Conservation (phyloP, 2,329 filamentous ascomycete genomes). For the Elsinoe arachidis region DNA sequence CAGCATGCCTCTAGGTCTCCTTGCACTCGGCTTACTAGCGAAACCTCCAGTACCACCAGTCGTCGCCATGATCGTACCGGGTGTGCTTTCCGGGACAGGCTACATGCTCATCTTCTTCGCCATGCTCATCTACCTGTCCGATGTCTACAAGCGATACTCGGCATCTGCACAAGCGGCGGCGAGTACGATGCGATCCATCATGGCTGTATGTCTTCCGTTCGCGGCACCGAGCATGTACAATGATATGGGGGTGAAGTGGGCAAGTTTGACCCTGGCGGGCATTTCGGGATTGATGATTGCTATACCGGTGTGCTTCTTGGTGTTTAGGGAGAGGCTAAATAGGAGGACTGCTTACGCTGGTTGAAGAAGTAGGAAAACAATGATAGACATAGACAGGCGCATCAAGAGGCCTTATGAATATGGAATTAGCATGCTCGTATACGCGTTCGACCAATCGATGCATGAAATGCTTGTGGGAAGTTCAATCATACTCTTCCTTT, state of each 20-base stretch:
- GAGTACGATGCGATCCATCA: not conserved
- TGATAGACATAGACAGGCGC: not conserved
- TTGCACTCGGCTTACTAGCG: not conserved
- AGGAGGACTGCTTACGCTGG: not conserved
- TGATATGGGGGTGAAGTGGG: not conserved
- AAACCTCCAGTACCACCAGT: not conserved
- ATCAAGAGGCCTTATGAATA: too few relatives aligned
- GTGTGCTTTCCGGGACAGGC: conserved; percentile 10
- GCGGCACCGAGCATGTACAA: not conserved
- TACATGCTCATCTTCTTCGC: conserved; percentile 3
- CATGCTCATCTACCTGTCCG: not conserved
- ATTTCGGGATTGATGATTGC: not conserved
- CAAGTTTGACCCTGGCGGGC: not conserved
- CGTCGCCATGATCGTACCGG: not conserved
- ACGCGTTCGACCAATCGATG: too few relatives aligned
- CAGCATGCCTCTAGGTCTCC: not conserved
- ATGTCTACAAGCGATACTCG: not conserved
- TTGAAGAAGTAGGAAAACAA: not conserved
- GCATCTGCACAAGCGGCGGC: not conserved
- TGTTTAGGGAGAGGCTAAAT: not conserved
- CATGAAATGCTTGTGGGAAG: too few relatives aligned
- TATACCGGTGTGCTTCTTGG: not conserved
- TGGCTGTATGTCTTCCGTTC: not conserved
- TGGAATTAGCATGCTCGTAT: too few relatives aligned
- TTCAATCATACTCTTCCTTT: too few relatives aligned